A percentile compares a stretch with the other conserved stretches of the same genome.
phyloP scores from a whole-genome alignment of 257 asterid genomes.

The Eucommia ulmoides region DNA sequence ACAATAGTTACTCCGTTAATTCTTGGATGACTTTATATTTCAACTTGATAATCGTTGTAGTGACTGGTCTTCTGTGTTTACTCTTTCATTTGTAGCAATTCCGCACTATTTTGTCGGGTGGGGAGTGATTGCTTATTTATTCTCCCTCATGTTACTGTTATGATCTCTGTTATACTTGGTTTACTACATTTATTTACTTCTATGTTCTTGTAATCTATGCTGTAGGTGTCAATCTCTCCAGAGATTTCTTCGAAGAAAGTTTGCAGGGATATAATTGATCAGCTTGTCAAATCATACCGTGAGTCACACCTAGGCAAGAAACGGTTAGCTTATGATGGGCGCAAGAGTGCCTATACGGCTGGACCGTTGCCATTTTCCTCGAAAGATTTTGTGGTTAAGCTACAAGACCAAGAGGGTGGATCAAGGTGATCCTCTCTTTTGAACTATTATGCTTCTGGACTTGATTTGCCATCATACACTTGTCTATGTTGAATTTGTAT shows the following conservation, averaged over 20 bases:
- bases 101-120: background rate
- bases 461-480: background rate
- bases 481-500: background rate
- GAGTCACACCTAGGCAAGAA: constrained; percentile 35
- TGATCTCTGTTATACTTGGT: background rate
- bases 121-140: background rate
- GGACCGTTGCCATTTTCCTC: constrained; percentile 55
- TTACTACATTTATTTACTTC: background rate
- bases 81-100: background rate
- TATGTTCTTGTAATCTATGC: too few relatives aligned
- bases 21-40: too few relatives aligned
- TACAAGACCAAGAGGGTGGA: constrained; percentile 18
- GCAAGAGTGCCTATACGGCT: constrained; percentile 60
- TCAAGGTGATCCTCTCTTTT: constrained; percentile 16
- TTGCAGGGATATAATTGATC: constrained; percentile 24
- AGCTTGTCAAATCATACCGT: constrained; percentile 14
- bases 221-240: constrained; percentile 52
- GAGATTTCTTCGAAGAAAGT: constrained; percentile 55
- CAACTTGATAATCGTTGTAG: background rate
- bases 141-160: background rate
- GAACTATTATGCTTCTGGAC: background rate
- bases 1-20: too few relatives aligned
- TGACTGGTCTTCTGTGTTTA: background rate
- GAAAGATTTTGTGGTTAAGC: constrained; percentile 46
- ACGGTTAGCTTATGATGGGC: constrained; percentile 59